Evolutionary conservation across 371 early-diverging fungal genomes (phyloP).

Genomic region (Amoeboaphelidium protococcarum): DNA sequence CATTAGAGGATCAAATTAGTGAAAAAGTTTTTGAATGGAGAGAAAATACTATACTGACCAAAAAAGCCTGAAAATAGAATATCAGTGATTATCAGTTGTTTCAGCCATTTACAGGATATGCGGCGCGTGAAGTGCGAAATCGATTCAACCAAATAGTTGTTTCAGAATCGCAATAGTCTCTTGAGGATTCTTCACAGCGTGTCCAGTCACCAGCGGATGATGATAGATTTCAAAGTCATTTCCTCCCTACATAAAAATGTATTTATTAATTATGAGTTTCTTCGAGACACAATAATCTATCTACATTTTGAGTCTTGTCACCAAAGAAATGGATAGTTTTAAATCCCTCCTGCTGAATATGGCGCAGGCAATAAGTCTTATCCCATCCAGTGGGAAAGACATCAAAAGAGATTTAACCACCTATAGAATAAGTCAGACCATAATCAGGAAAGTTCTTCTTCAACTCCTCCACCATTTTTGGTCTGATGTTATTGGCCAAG

Average conservation of each 20-base stretch:
- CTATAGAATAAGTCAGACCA: conserved; percentile 85
- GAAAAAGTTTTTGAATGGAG: no score
- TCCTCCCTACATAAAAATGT: conserved; percentile 42
- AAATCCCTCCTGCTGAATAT: conserved; percentile 67
- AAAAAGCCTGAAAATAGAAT: no score
- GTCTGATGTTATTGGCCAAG: conserved; percentile 46
- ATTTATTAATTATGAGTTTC: neutral
- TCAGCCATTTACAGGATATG: no score
- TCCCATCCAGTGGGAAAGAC: conserved; percentile 99
- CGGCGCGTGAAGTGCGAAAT: no score
- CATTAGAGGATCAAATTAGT: no score
- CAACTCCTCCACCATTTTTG: conserved; percentile 60
- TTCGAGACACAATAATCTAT: neutral
- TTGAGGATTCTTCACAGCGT: conserved; percentile 59
- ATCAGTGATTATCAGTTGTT: no score
- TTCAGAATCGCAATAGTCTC: conserved; percentile 71
- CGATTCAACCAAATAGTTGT: conserved; percentile 50
- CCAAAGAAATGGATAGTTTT: conserved; percentile 95
- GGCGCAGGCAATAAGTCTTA: conserved; percentile 94
- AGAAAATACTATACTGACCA: no score
- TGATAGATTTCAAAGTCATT: conserved; percentile 97
- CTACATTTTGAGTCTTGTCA: conserved; percentile 74
- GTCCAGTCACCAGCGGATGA: conserved; percentile 60
- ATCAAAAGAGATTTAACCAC: conserved; percentile 99
- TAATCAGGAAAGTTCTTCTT: conserved; percentile 65